Conservation (phyloP, 768 basidiomycete genomes). For the Boletus patriciae region DNA sequence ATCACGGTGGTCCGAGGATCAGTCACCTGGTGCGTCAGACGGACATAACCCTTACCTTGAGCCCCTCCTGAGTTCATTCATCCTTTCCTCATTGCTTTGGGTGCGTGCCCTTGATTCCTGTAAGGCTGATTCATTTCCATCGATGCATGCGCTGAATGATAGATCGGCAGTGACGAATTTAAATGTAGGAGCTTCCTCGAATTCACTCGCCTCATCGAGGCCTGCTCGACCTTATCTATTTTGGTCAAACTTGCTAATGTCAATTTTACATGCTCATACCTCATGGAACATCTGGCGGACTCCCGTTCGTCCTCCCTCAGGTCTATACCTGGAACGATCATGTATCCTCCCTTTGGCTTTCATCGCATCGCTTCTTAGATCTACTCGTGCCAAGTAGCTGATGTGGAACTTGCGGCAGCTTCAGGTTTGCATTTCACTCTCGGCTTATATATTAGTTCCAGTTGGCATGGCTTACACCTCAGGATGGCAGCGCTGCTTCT, state of each 20-base stretch:
- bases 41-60: neutral
- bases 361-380: neutral
- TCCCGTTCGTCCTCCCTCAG: neutral
- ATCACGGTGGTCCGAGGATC: constrained; percentile 15
- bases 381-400: neutral
- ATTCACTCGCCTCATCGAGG: neutral
- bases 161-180: neutral
- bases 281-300: constrained; percentile 2
- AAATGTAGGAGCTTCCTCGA: neutral
- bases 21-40: neutral
- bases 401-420: constrained; percentile 1
- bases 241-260: neutral
- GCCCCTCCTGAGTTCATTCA: constrained; percentile 1
- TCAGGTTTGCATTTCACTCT: neutral
- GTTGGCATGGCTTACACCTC: constrained; percentile 5
- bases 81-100: neutral
- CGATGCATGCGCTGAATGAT: neutral
- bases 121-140: constrained; percentile 1
- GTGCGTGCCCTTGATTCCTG: neutral
- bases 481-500: constrained; percentile 11
- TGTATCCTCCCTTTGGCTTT: neutral
- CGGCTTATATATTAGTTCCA: neutral
- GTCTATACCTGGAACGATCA: neutral
- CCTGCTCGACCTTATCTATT: neutral
- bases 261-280: constrained; percentile 12